Conservation (phyloP, 768 basidiomycete genomes). For the Termitomyces sp. region DNA sequence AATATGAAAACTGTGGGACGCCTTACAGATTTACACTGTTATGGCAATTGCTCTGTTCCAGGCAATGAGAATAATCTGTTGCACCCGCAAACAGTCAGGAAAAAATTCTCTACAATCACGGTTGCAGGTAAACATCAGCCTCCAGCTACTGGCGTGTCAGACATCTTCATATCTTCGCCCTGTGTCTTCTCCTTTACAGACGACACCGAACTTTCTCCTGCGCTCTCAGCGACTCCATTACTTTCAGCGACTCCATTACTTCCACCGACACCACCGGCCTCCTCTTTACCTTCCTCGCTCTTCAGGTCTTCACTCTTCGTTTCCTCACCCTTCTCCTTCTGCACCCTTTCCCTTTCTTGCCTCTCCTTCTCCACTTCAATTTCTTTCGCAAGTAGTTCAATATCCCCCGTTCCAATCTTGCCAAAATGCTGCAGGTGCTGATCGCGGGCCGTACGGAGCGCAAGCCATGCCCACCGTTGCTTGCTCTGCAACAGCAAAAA, state of each 20-base stretch:
- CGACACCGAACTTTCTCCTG: constrained; percentile 21
- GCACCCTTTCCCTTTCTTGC: constrained; percentile 30
- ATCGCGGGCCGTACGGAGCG: constrained; percentile 70
- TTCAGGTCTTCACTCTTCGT: constrained; percentile 2
- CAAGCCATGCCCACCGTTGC: constrained; percentile 75
- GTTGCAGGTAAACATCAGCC: background rate
- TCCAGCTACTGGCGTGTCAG: constrained; percentile 17
- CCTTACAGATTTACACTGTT: too few relatives aligned
- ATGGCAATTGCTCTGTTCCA: too few relatives aligned
- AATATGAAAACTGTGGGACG: too few relatives aligned
- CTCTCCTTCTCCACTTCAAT: constrained; percentile 49
- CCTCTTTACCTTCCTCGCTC: constrained; percentile 1
- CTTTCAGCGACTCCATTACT: constrained; percentile 15
- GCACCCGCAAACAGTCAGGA: too few relatives aligned
- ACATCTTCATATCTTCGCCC: constrained; percentile 46
- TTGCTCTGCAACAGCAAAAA: constrained; percentile 48
- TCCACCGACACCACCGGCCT: constrained; percentile 15
- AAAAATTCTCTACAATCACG: too few relatives aligned
- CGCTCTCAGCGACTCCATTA: constrained; percentile 21
- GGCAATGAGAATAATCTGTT: too few relatives aligned
- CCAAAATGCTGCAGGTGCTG: constrained; percentile 70
- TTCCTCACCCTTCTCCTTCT: constrained; percentile 29
- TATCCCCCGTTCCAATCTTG: constrained; percentile 77
- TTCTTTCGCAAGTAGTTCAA: constrained; percentile 45
- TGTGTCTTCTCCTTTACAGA: constrained; percentile 21